Evolutionary conservation across 2,329 filamentous ascomycete genomes (phyloP).

Genomic region (Neodidymelliopsis sp.): DNA sequence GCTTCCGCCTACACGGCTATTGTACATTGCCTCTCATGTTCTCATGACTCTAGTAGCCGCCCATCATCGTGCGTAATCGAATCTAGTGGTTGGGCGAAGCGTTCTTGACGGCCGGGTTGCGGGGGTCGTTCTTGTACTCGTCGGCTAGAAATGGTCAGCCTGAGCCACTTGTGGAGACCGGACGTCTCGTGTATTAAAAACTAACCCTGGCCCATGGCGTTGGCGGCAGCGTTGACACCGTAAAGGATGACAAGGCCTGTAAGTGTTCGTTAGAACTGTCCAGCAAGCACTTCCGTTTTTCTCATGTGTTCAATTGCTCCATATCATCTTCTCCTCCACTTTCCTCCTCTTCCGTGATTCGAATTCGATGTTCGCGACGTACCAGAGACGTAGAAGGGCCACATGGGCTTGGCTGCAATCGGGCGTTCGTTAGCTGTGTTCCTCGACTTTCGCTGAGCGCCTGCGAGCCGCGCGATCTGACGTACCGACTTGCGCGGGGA

Average conservation of each 20-base stretch:
- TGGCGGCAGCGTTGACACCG: slow-evolving; percentile 86
- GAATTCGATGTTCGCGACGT: slow-evolving; percentile 57
- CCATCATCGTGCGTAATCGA: slow-evolving; percentile 19
- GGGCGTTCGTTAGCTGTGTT: slow-evolving; percentile 40
- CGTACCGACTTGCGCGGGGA: slow-evolving; percentile 59
- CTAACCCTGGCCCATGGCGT: slow-evolving; percentile 79
- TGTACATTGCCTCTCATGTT: slow-evolving; percentile 44
- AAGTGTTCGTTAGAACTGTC: slow-evolving; percentile 27
- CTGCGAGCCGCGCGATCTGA: slow-evolving; percentile 24
- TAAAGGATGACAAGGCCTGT: slow-evolving; percentile 85
- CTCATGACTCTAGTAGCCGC: slow-evolving; percentile 26
- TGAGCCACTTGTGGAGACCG: not conserved
- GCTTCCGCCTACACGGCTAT: slow-evolving; percentile 39
- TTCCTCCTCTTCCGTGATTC: not conserved
- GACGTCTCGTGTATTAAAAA: slow-evolving; percentile 27
- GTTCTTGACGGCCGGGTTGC: slow-evolving; percentile 69
- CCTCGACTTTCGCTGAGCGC: slow-evolving; percentile 7
- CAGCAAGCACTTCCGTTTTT: not conserved
- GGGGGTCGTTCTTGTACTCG: slow-evolving; percentile 96
- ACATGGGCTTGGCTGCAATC: slow-evolving; percentile 81
- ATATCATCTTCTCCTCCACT: slow-evolving; percentile 8
- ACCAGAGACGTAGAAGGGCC: slow-evolving; percentile 95
- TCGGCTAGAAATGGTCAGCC: slow-evolving; percentile 66
- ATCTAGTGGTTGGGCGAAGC: slow-evolving; percentile 41
- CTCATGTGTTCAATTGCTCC: slow-evolving; percentile 14